Percentiles rank a stretch among this genome's conserved stretches.
Conservation (phyloP, 2,329 filamentous ascomycete genomes). For the Pseudohalonectria lignicola region DNA sequence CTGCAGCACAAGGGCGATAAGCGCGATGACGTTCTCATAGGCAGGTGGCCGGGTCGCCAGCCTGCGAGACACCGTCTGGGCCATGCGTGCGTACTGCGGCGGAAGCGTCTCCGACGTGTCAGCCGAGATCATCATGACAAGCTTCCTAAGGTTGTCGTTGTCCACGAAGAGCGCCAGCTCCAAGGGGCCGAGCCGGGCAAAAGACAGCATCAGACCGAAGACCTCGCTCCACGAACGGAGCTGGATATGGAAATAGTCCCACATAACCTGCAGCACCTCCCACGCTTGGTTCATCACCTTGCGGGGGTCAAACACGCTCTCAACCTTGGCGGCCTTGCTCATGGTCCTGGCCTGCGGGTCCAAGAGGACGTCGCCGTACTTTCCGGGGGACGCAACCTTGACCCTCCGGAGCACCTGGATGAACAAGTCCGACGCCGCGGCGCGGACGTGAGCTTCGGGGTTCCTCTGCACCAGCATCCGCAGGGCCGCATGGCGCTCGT, state of each 20-base stretch:
- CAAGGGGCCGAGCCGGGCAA: slow-evolving; percentile 48
- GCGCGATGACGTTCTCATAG: slow-evolving; percentile 39
- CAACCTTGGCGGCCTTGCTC: slow-evolving; percentile 9
- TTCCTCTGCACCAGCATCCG: slow-evolving; percentile 55
- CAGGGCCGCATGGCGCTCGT: slow-evolving; percentile 41
- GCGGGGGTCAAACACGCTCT: background rate
- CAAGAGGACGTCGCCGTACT: slow-evolving; percentile 37
- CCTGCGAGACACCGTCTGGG: slow-evolving; percentile 39
- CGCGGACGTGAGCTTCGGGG: slow-evolving; percentile 43
- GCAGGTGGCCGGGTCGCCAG: slow-evolving; percentile 36
- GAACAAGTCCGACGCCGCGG: slow-evolving; percentile 38
- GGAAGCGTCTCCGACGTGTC: slow-evolving; percentile 41
- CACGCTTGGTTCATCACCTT: slow-evolving; percentile 27
- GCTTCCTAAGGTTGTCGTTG: slow-evolving; percentile 46
- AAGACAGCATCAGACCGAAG: slow-evolving; percentile 58
- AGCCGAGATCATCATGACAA: slow-evolving; percentile 50
- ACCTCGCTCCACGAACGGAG: slow-evolving; percentile 66
- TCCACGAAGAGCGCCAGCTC: slow-evolving; percentile 51
- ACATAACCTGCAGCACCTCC: slow-evolving; percentile 35
- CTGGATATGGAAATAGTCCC: slow-evolving; percentile 49
- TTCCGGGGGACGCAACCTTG: slow-evolving; percentile 30
- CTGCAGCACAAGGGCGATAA: slow-evolving; percentile 33
- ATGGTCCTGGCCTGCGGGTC: slow-evolving; percentile 4
- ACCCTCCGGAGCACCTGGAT: slow-evolving; percentile 41
- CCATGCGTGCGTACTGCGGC: slow-evolving; percentile 42